Evolutionary conservation across 192 early-diverging fungal species (phyloP).

Genomic region (Paraglomus occultum): DNA sequence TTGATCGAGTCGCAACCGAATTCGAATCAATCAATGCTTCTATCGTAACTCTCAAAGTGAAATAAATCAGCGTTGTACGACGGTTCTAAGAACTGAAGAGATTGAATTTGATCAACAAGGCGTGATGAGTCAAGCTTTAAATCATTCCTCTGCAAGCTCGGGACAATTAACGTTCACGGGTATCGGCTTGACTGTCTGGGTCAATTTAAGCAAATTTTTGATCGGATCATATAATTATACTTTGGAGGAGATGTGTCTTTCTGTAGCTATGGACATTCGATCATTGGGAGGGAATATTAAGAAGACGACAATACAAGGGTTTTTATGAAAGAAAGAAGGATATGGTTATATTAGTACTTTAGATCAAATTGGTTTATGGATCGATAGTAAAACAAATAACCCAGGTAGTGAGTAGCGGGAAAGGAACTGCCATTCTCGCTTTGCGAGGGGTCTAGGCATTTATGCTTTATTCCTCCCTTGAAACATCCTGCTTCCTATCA

Average conservation of each 20-base stretch:
- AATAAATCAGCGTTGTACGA: not conserved
- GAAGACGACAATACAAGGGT: conserved; percentile 6
- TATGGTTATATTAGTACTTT: not conserved
- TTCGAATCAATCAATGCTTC: not conserved
- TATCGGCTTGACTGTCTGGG: conserved; percentile 2
- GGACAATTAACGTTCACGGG: not conserved
- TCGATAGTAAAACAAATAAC: no score
- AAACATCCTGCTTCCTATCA: no score
- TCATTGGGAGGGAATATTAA: conserved; percentile 13
- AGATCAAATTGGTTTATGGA: conserved; percentile 8
- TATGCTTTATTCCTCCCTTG: no score
- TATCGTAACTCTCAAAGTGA: not conserved
- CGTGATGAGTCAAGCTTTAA: no score
- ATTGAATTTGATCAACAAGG: not conserved
- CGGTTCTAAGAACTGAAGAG: not conserved
- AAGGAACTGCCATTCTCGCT: no score
- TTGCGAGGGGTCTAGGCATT: no score
- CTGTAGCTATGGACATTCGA: conserved; percentile 6
- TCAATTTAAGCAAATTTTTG: conserved; percentile 10
- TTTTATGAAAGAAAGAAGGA: conserved; percentile 18
- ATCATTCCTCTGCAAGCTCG: not conserved
- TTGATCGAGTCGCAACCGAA: conserved; percentile 5
- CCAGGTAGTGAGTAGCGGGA: no score
- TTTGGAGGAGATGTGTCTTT: conserved; percentile 9
- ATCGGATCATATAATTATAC: conserved; percentile 8